phyloP scores from a whole-genome alignment of 495 filamentous ascomycete genomes.

The Astrocystis sublimbata region DNA sequence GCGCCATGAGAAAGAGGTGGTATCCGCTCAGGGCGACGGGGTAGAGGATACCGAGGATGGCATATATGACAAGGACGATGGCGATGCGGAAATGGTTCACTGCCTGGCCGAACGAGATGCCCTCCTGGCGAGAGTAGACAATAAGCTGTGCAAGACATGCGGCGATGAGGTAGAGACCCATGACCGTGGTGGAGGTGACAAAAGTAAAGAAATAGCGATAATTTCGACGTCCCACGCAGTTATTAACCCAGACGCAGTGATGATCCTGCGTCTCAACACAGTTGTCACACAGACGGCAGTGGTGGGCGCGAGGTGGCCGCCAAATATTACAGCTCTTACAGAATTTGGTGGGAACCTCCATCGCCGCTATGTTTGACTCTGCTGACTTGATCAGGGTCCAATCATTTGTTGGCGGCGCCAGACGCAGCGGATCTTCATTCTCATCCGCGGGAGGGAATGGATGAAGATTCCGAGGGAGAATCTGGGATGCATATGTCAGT shows the following conservation, averaged over 20 bases:
- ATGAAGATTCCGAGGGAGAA: slow-evolving; percentile 79
- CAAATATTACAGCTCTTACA: slow-evolving; percentile 96
- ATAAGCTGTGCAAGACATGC: slow-evolving; percentile 78
- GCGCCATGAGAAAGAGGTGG: slow-evolving; percentile 83
- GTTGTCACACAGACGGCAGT: slow-evolving; percentile 95
- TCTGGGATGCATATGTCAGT: slow-evolving; percentile 51
- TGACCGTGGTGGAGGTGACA: slow-evolving; percentile 70
- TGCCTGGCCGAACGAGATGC: slow-evolving; percentile 63
- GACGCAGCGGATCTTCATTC: slow-evolving; percentile 72
- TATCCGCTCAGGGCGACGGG: slow-evolving; percentile 82
- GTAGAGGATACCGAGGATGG: slow-evolving; percentile 71
- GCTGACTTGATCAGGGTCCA: slow-evolving; percentile 88
- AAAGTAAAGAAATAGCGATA: slow-evolving; percentile 98
- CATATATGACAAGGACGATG: slow-evolving; percentile 88
- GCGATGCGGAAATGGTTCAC: slow-evolving; percentile 73
- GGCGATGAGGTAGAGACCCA: slow-evolving; percentile 73
- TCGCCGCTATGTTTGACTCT: slow-evolving; percentile 69
- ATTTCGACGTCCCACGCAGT: slow-evolving; percentile 95
- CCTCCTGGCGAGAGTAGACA: slow-evolving; percentile 62
- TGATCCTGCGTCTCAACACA: slow-evolving; percentile 98
- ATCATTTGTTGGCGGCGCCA: slow-evolving; percentile 82
- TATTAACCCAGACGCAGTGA: slow-evolving; percentile 99
- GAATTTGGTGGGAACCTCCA: slow-evolving; percentile 97
- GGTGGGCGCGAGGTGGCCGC: slow-evolving; percentile 92
- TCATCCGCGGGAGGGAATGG: slow-evolving; percentile 55